phyloP scores from a whole-genome alignment of 2,329 filamentous ascomycete genomes.

The Talaromyces sp. region DNA sequence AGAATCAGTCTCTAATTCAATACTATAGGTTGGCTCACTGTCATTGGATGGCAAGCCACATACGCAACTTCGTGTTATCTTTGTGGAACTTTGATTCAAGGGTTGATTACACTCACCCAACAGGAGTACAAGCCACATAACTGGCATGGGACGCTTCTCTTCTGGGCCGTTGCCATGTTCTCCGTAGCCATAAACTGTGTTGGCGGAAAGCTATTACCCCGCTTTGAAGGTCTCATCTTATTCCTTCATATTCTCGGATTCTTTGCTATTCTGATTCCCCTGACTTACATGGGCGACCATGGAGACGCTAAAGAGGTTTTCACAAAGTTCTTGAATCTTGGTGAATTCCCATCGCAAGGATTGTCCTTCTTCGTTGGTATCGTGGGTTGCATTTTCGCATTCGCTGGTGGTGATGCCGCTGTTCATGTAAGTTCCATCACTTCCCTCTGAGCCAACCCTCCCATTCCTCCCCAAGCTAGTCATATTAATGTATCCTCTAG shows the following conservation, averaged over 20 bases:
- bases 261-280: slow-evolving; percentile 54
- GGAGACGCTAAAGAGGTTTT: slow-evolving; percentile 50
- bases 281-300: slow-evolving; percentile 47
- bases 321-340: slow-evolving; percentile 50
- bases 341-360: slow-evolving; percentile 45
- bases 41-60: slow-evolving; percentile 49
- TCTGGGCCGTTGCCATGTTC: slow-evolving; percentile 47
- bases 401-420: slow-evolving; percentile 42
- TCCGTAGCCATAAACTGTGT: slow-evolving; percentile 49
- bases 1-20: neutral
- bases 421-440: slow-evolving; percentile 38
- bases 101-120: slow-evolving; percentile 42
- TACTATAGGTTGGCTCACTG: slow-evolving; percentile 42
- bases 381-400: slow-evolving; percentile 40
- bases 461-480: neutral
- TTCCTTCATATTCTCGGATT: slow-evolving; percentile 56
- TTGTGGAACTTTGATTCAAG: slow-evolving; percentile 39
- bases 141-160: slow-evolving; percentile 56
- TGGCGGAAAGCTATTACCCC: slow-evolving; percentile 47
- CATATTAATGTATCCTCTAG: slow-evolving; percentile 10
- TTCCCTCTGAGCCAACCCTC: neutral
- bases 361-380: slow-evolving; percentile 47
- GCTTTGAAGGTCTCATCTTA: slow-evolving; percentile 53
- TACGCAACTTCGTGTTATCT: slow-evolving; percentile 42
- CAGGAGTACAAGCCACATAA: slow-evolving; percentile 39